These are phyloP conservation scores for Blastomyces silverae DNA, from an alignment of 2,329 filamentous ascomycete species.

Conservation along the genomic window DNA sequence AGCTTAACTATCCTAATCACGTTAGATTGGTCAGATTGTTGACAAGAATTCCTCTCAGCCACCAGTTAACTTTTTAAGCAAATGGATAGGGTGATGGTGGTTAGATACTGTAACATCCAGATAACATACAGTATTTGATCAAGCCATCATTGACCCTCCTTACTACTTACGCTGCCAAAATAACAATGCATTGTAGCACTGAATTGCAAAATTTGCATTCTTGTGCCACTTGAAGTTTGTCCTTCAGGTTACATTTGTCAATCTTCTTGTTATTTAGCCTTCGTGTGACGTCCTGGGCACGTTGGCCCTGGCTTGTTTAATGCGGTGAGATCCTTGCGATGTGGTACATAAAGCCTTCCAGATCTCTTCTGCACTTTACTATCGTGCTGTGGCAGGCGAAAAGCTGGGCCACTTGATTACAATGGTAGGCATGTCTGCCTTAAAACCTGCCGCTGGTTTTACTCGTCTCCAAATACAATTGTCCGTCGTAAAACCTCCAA, in stretches of 20 bases:
- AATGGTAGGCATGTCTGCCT: background rate
- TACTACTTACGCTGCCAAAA: background rate
- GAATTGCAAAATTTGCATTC: background rate
- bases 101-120: background rate
- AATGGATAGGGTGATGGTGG: background rate
- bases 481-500: background rate
- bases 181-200: background rate
- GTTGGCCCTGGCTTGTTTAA: background rate
- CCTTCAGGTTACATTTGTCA: background rate
- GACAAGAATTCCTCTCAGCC: background rate
- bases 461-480: background rate
- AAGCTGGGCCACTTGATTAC: background rate
- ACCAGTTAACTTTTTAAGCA: background rate
- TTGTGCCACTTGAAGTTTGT: background rate
- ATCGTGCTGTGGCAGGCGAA: background rate
- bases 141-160: background rate
- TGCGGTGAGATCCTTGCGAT: background rate
- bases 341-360: background rate
- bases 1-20: background rate
- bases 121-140: background rate
- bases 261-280: background rate
- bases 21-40: background rate
- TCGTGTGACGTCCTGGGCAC: background rate
- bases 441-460: background rate
- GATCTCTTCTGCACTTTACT: background rate